Base-by-base conservation (phyloP, 192 early-diverging fungal genomes). In the Bifiguratus adelaidae region DNA sequence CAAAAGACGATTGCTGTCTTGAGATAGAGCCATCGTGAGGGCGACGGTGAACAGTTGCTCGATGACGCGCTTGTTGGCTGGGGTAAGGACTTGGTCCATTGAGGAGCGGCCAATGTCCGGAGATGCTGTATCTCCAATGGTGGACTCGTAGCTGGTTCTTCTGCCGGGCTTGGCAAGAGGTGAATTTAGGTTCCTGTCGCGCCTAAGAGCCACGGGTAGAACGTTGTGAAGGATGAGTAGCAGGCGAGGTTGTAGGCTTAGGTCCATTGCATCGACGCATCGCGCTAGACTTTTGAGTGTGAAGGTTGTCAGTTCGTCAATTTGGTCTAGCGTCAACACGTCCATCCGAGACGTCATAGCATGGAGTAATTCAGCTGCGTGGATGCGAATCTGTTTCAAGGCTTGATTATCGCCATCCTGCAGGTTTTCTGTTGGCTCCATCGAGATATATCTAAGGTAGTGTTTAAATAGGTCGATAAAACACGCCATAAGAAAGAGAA, bases 201-300 rank as follows among this genome's bases (percentile, higher is more conserved):
- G 13, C 4, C 3, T 15, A 8, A 25, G 21, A 18, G n/a, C n/a
- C n/a, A 71, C 71, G 0, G 70, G 42, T n/a, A 78, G 49, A 5
- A 73, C 67, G 2, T 71, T 55, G 16, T 68, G 66, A 13, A 81
- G 34, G 9, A 81, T 40, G 38, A 75, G 71, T 16, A 85, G 48
- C 12, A 85, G 52, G 16, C 65, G 53, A n/a, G 68, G 68, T 47
- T 85, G 82, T 4, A 81, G 44, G 27, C 81, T 78, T 1, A 81
- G 55, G 0, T 65, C 48, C 7, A 52, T 41, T 13, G 57, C 50
- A 28, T 49, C 36, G 38, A 85, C 76, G 42, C 78, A 81, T 30
- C 60, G 78, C 6, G 81, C 60, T 28, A 85, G 44, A 54, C 82
- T 82, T 21, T 64, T 56, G 16, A 82, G 54, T 0, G 60, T 54